phyloP scores from a whole-genome alignment of 2,329 filamentous ascomycete species.

The Xylaria sp. region DNA sequence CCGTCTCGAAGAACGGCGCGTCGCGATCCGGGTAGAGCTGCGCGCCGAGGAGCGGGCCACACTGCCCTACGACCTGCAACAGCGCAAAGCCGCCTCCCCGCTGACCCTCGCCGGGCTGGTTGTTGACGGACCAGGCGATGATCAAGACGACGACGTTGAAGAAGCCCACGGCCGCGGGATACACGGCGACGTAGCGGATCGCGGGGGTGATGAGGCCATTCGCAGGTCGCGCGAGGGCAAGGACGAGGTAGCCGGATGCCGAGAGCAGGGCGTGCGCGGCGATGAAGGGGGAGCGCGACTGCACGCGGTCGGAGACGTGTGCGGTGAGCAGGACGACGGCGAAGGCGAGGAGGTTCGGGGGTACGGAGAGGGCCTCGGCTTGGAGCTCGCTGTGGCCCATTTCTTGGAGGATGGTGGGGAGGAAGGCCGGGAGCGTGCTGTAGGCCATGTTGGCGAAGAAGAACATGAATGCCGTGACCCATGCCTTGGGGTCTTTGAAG shows the following conservation, averaged over 20 bases:
- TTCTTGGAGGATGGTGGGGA: constrained; percentile 81
- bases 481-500: constrained; percentile 74
- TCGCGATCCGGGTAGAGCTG: constrained; percentile 71
- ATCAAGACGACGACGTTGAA: constrained; percentile 86
- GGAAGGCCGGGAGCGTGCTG: constrained; percentile 85
- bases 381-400: constrained; percentile 77
- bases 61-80: constrained; percentile 84
- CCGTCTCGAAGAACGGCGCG: constrained; percentile 69
- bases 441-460: constrained; percentile 91
- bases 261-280: constrained; percentile 77
- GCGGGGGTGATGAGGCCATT: constrained; percentile 53
- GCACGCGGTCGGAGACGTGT: constrained; percentile 74
- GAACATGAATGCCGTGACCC: constrained; percentile 84
- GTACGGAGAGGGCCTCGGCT: constrained; percentile 82
- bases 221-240: constrained; percentile 67
- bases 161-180: constrained; percentile 82
- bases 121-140: constrained; percentile 90
- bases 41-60: constrained; percentile 77
- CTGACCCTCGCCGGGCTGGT: constrained; percentile 75
- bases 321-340: constrained; percentile 76
- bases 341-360: constrained; percentile 84
- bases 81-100: constrained; percentile 83
- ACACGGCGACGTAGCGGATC: constrained; percentile 78
- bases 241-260: constrained; percentile 66
- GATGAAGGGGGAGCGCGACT: constrained; percentile 72